Evolutionary conservation across 1,139 yeast species (phyloP).

Genomic region (Candida sp.): DNA sequence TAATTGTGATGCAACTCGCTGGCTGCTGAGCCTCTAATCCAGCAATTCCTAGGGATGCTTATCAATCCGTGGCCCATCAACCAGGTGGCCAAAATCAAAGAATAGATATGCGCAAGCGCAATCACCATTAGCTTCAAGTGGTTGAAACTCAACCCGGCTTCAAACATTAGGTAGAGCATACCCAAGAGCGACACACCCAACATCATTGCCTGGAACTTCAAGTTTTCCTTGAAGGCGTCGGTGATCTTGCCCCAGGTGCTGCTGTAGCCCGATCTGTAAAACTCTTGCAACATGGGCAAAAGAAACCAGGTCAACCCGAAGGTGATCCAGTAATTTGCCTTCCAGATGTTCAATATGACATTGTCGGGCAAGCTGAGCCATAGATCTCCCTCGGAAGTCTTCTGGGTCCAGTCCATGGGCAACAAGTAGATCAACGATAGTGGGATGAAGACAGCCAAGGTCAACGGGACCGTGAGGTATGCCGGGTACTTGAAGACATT

Average conservation of each 20-base stretch:
- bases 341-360: constrained; percentile 66
- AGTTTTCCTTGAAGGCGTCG: constrained; percentile 61
- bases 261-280: constrained; percentile 71
- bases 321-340: constrained; percentile 79
- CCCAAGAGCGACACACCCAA: constrained; percentile 58
- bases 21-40: constrained; percentile 52
- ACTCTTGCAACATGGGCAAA: constrained; percentile 74
- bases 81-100: constrained; percentile 79
- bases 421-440: constrained; percentile 42
- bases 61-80: constrained; percentile 85
- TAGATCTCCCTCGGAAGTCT: constrained; percentile 18
- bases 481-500: constrained; percentile 39
- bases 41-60: constrained; percentile 62
- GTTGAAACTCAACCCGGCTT: constrained; percentile 59
- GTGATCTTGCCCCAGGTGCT: constrained; percentile 46
- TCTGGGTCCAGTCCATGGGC: constrained; percentile 46
- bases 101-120: constrained; percentile 81
- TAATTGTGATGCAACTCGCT: constrained; percentile 49
- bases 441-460: constrained; percentile 48
- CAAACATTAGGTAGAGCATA: constrained; percentile 61
- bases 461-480: constrained; percentile 36
- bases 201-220: constrained; percentile 64
- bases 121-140: constrained; percentile 72
- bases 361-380: constrained; percentile 41
- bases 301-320: constrained; percentile 76